phyloP scores from a whole-genome alignment of 2,329 filamentous ascomycete species.

The Cercospora zeina region DNA sequence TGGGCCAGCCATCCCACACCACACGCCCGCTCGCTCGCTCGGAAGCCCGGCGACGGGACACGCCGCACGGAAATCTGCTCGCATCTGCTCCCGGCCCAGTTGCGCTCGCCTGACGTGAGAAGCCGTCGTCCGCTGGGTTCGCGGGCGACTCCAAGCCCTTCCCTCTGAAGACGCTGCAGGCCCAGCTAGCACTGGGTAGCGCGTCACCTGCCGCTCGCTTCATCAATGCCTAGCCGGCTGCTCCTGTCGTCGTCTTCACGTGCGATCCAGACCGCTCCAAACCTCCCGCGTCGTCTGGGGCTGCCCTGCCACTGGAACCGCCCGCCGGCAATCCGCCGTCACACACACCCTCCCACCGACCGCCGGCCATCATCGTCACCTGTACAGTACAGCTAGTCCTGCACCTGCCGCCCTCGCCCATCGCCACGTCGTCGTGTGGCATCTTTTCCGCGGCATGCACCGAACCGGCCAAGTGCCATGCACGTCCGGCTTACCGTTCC shows the following conservation, averaged over 20 bases:
- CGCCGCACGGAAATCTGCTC: conserved; percentile 1
- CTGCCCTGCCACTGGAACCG: not conserved
- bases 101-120: conserved; percentile 2
- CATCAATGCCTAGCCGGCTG: too few species aligned
- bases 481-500: conserved; percentile 12
- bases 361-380: too few species aligned
- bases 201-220: conserved; percentile 1
- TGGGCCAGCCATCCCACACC: not conserved
- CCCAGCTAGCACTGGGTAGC: conserved; percentile 1
- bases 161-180: not conserved
- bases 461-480: not conserved
- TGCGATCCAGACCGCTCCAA: not conserved
- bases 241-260: not conserved
- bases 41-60: not conserved
- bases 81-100: not conserved
- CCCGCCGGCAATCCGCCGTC: not conserved
- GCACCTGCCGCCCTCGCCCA: too few species aligned
- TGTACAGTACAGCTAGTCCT: too few species aligned
- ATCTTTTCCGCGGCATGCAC: not conserved
- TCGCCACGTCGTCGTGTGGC: too few species aligned
- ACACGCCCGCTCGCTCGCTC: not conserved
- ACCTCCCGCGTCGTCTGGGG: not conserved
- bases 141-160: not conserved
- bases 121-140: conserved; percentile 9
- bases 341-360: not conserved